Conservation (phyloP, 768 basidiomycete genomes). For the Mrakia hoshinonis region DNA sequence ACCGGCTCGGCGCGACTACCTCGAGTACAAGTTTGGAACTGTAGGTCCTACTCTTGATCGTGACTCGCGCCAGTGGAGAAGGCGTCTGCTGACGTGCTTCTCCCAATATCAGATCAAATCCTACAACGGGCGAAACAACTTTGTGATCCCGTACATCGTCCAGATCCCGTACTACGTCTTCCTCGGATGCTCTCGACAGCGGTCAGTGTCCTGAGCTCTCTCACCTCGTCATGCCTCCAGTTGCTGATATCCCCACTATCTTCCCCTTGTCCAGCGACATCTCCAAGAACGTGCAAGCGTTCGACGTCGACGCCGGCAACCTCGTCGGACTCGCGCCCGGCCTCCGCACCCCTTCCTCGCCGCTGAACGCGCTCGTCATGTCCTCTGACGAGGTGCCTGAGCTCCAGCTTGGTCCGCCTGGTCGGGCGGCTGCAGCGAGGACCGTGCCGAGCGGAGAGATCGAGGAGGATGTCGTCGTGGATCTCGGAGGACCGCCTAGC, state of each 20-base stretch:
- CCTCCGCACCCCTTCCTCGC: conserved; percentile 39
- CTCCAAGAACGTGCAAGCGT: conserved; percentile 46
- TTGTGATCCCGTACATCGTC: conserved; percentile 59
- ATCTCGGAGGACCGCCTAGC: conserved; percentile 35
- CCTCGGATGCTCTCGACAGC: conserved; percentile 57
- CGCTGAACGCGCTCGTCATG: conserved; percentile 31
- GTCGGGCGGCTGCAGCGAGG: background rate
- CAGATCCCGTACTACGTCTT: conserved; percentile 69
- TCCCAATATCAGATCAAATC: conserved; percentile 45
- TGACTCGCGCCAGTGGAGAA: background rate
- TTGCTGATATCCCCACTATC: background rate
- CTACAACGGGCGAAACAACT: conserved; percentile 64
- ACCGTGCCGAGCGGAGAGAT: background rate
- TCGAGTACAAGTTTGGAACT: conserved; percentile 71
- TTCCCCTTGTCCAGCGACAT: background rate
- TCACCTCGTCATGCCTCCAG: conserved; percentile 34
- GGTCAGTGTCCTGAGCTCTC: conserved; percentile 34
- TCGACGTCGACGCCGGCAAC: conserved; percentile 51
- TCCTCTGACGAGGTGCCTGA: conserved; percentile 29
- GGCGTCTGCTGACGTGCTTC: background rate
- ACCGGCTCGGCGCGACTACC: conserved; percentile 57
- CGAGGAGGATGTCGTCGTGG: conserved; percentile 34
- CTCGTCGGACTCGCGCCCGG: conserved; percentile 36
- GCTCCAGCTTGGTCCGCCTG: conserved; percentile 34
- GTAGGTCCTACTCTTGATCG: conserved; percentile 37